These are phyloP conservation scores for Thermochaetoides thermophila DNA, from an alignment of 495 filamentous ascomycete species.

Conservation along the genomic window DNA sequence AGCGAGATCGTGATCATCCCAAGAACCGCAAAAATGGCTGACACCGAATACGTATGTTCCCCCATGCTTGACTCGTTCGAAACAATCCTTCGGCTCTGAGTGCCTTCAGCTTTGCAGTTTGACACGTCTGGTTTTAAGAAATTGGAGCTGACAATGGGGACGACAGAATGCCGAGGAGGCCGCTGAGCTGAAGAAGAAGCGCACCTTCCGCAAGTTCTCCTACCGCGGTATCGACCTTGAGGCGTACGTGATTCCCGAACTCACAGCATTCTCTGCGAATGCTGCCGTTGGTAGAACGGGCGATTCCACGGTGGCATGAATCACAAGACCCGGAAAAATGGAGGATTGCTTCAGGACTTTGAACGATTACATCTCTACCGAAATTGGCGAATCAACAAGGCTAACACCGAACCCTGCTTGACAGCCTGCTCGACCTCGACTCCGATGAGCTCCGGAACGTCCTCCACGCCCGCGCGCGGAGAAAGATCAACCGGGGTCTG, in stretches of 20 bases:
- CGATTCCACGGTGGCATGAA: too few relatives aligned
- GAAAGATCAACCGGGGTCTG: slow-evolving; percentile 96
- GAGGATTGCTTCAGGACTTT: too few relatives aligned
- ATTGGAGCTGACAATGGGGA: slow-evolving; percentile 25
- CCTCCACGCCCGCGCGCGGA: slow-evolving; percentile 94
- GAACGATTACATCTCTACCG: too few relatives aligned
- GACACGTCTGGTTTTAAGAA: too few relatives aligned
- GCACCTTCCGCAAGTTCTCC: slow-evolving; percentile 99
- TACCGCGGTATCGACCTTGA: slow-evolving; percentile 99
- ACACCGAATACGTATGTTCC: slow-evolving; percentile 70
- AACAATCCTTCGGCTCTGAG: too few relatives aligned
- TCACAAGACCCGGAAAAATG: too few relatives aligned
- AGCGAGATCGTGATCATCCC: slow-evolving; percentile 23
- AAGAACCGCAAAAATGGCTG: slow-evolving; percentile 69
- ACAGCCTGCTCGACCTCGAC: slow-evolving; percentile 83
- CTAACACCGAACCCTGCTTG: slow-evolving; percentile 9
- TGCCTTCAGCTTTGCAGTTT: too few relatives aligned
- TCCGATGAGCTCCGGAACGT: slow-evolving; percentile 98
- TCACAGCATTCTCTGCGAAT: too few relatives aligned
- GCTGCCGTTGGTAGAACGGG: too few relatives aligned
- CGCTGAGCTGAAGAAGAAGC: slow-evolving; percentile 97
- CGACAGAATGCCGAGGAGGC: slow-evolving; percentile 82
- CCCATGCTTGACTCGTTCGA: background rate
- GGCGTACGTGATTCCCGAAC: slow-evolving; percentile 53
- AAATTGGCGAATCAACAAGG: background rate